Evolutionary conservation across 345 rosid genomes (phyloP), one percentile per base, ranked within the genome.

Genomic region (Moricandia moricandioides): DNA sequence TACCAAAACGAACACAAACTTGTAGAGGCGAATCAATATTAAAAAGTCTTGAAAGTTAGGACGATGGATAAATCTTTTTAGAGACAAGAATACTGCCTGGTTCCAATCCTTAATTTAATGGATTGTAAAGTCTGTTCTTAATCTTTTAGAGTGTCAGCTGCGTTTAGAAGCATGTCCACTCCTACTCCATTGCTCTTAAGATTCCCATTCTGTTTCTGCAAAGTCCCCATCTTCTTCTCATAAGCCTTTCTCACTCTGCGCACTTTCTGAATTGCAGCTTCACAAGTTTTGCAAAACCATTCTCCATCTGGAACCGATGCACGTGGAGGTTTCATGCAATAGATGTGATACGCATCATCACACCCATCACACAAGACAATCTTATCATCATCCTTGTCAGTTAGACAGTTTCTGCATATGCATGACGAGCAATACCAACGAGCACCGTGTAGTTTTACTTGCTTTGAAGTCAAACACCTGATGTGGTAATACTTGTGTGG

Each of bases 401-500:
- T 63, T 9, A 87, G 85, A 86, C 99, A 95, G 31, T 69, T 66
- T 79, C 93, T 83, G 70, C 99, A 95, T 26, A 92, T 73, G 82
- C 99, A 95, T 17, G 98, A 90, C 24, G 99, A 96, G 79, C 99
- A 95, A 71, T 87, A 91, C 99, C 99, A 95, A 57, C 72, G 75
- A 43, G 83, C 82, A 70, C 96, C 88, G 33, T 84, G 83, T 6
- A 80, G 70, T 78, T 83, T 83, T 60, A 88, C 76, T 82, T 88
- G 94, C 82, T 82, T 86, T 0, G 47, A 65, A 9, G 96, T 89
- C 79, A 95, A 77, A 85, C 99, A 95, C 72, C 97, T 86, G 61
- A 66, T 83, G 76, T 92, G 99, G 80, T 86, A 95, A 72, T 84
- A 84, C 83, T 86, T 87, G 75, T 72, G 68, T 9, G 84, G 82